A percentile compares a stretch with the other conserved stretches of the same genome.
These are phyloP conservation scores for Avicennia marina DNA, from an alignment of 257 asterid species.

Conservation along the genomic window DNA sequence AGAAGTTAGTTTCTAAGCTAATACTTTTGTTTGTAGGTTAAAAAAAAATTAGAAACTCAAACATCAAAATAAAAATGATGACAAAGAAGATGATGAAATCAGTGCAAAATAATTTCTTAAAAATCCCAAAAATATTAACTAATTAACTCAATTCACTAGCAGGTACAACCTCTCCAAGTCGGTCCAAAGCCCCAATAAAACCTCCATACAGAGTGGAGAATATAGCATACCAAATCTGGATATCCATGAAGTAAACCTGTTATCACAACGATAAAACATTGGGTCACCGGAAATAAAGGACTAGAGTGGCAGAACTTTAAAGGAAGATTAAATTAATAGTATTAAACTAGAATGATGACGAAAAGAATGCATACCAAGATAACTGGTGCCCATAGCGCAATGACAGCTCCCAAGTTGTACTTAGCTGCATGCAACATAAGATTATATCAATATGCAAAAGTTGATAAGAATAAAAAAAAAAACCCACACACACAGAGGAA, in stretches of 20 bases:
- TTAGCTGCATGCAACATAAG: slow-evolving; percentile 50
- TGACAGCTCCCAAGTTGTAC: slow-evolving; percentile 63
- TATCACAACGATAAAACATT: slow-evolving; percentile 14
- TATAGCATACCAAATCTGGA: slow-evolving; percentile 91
- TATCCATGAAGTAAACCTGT: slow-evolving; percentile 96
- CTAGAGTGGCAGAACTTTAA: too few relatives aligned
- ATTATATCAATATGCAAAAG: slow-evolving; percentile 18
- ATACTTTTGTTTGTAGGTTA: too few relatives aligned
- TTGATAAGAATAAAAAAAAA: slow-evolving; percentile 15
- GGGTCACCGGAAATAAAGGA: too few relatives aligned
- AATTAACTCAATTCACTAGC: not conserved
- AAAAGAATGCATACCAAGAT: slow-evolving; percentile 52
- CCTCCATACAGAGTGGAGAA: slow-evolving; percentile 91
- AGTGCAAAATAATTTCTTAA: too few relatives aligned
- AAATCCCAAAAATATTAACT: not conserved
- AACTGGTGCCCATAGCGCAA: slow-evolving; percentile 84
- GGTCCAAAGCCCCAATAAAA: slow-evolving; percentile 89
- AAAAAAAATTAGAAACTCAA: too few relatives aligned
- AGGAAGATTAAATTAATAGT: too few relatives aligned
- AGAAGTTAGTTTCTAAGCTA: too few relatives aligned
- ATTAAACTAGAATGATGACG: not conserved
- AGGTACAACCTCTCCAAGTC: slow-evolving; percentile 80
- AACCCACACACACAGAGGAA: slow-evolving; percentile 6
- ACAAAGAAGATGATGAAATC: too few relatives aligned
- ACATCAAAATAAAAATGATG: too few relatives aligned